phyloP scores from a whole-genome alignment of 2,329 filamentous ascomycete genomes.

The Claviceps purpurea region DNA sequence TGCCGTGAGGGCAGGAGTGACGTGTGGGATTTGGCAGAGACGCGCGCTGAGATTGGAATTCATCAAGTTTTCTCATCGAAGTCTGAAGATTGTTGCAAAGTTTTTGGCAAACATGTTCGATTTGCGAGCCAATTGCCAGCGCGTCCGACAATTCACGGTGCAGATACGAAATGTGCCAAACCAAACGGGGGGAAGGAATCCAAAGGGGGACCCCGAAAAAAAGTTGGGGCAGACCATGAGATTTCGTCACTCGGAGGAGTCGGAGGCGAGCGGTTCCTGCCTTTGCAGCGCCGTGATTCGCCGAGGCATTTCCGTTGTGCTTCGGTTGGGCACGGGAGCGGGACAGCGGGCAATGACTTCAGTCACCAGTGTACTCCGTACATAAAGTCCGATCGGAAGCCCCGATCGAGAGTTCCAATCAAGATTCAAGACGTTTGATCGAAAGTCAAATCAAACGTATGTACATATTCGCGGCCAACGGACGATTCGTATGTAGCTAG shows the following conservation, averaged over 20 bases:
- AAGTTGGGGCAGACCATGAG: slow-evolving; percentile 1
- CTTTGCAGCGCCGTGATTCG: slow-evolving; percentile 9
- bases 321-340: slow-evolving; percentile 6
- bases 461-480: no score
- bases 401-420: no score
- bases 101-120: slow-evolving; percentile 6
- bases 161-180: background rate
- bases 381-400: background rate
- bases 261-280: background rate
- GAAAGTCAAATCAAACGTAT: no score
- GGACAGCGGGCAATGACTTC: background rate
- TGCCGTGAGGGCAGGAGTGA: background rate
- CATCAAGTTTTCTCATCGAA: slow-evolving; percentile 6
- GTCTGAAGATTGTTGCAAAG: slow-evolving; percentile 2
- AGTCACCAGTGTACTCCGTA: background rate
- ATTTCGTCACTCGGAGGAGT: slow-evolving; percentile 6
- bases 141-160: background rate
- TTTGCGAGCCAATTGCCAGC: background rate
- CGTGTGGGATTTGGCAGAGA: background rate
- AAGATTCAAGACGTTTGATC: no score
- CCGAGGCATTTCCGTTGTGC: slow-evolving; percentile 5
- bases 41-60: background rate
- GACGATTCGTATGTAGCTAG: no score
- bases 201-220: background rate
- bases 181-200: background rate